Conservation (phyloP, 371 early-diverging fungal genomes). For the Syncephalastrum sp. region DNA sequence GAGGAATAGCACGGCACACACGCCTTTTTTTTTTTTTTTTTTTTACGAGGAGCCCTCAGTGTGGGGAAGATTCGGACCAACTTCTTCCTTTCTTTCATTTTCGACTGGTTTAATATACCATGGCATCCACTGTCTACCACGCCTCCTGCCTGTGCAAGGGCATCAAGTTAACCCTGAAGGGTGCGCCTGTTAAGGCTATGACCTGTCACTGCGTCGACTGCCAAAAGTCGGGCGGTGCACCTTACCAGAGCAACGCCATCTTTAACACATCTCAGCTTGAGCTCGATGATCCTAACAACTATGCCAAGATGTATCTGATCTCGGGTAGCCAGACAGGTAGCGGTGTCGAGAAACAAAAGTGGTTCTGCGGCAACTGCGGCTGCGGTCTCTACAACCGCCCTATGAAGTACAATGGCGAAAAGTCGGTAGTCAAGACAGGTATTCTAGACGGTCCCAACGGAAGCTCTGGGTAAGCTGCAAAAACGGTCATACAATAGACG, state of each 20-base stretch:
- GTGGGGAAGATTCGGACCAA: neutral
- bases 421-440: slow-evolving; percentile 23
- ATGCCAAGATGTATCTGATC: slow-evolving; percentile 19
- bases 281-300: slow-evolving; percentile 15
- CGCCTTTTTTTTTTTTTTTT: too few species aligned
- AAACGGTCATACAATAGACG: neutral
- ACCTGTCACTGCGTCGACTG: slow-evolving; percentile 26
- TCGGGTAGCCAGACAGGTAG: slow-evolving; percentile 15
- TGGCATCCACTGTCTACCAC: neutral
- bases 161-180: slow-evolving; percentile 15
- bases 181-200: slow-evolving; percentile 17
- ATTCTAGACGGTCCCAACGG: slow-evolving; percentile 17
- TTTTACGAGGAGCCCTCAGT: too few species aligned
- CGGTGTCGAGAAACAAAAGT: slow-evolving; percentile 29
- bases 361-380: slow-evolving; percentile 27
- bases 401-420: slow-evolving; percentile 25
- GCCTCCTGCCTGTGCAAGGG: slow-evolving; percentile 24
- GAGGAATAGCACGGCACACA: too few species aligned
- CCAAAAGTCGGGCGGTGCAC: slow-evolving; percentile 27
- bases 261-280: slow-evolving; percentile 14
- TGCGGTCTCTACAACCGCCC: slow-evolving; percentile 23
- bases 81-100: slow-evolving; percentile 5
- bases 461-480: slow-evolving; percentile 12
- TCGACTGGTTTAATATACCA: neutral
- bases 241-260: slow-evolving; percentile 23